Base-by-base conservation (phyloP, 192 early-diverging fungal species). In the Coemansia sp. region DNA sequence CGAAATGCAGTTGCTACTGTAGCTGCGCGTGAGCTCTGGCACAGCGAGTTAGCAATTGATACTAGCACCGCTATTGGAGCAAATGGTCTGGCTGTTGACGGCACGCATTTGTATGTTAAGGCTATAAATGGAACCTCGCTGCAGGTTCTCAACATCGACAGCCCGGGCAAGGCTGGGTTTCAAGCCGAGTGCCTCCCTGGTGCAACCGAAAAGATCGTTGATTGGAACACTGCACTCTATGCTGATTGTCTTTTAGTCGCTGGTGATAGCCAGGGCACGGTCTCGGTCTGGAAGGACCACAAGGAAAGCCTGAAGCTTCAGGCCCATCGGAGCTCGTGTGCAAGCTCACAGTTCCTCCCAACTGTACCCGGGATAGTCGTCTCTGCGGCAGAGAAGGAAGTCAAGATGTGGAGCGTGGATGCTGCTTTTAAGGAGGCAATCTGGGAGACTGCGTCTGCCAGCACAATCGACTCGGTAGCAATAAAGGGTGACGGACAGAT, bases 31-130 rank as follows among this genome's bases (percentile, higher is more conserved):
- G 79, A 75, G 53, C 43, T 62, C 3, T 81, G 79, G 78, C 66
- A 81, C 62, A 62, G 69, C 63, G 78, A 72, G 66, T 66, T 81
- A 34, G 23, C 66, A 1, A n/a, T 69, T 6, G 70, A 75, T 56
- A 38, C 70, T n/a, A 29, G 15, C 22, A 54, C 33, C 4, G 59
- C 78, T 0, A n/a, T 63, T 22, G 73, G 66, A 36, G 40, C 73
- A 35, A 67, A 72, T 66, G 79, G 73, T 2, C 53, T 81, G 35
- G 79, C 73, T 34, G 70, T 63, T 20, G 73, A 73, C 64, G 42
- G 67, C 41, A 20, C 29, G 11, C 19, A 45, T 14, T 58, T 81
- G 29, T 81, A 81, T 32, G 56, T 73, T 23, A 72, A 69, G 23
- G 25, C 73, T 4, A 55, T 63, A 8, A 62, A 52, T 55, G 79